Evolutionary conservation across 371 early-diverging fungal genomes (phyloP), one percentile per base, ranked within the genome.

Genomic region (Apophysomyces sp.): DNA sequence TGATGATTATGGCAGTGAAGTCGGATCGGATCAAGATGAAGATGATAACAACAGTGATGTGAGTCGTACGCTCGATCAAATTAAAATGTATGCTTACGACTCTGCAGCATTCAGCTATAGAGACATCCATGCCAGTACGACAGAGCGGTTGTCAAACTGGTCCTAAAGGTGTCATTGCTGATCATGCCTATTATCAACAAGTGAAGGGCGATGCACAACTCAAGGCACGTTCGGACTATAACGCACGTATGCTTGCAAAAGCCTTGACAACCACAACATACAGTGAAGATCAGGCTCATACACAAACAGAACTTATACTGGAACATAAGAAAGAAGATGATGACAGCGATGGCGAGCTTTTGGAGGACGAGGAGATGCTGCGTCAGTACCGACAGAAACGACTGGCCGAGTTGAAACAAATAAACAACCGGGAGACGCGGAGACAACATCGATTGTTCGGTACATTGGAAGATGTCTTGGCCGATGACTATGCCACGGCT

Each of bases 91-190:
- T n/a, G n/a, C n/a, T n/a, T n/a, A n/a, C n/a, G n/a, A n/a, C n/a
- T n/a, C n/a, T n/a, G n/a, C n/a, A 55, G 55, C n/a, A 49, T 30
- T 34, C 18, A 24, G n/a, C 16, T 51, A 7, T 4, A 13, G 30
- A 24, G 31, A 28, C 44, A 9, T 21, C 41, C 37, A n/a, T 27
- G 18, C 13, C 55, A 39, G 21, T 27, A 44, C 30, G 39, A 62
- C 52, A 59, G 32, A 57, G 5, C 12, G 82, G 81, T n/a, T 74
- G 72, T 12, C 80, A 82, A 54, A 86, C 86, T 12, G 86, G 86
- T 0, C 84, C 84, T 15, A 86, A 86, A 65, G 86, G 86, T 49
- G 86, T 86, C 12, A 55, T 77, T 40, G 82, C 84, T 8, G 86
- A 86, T 66, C 74, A 82, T 54, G 72, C 64, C 7, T 73, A 69